Evolutionary conservation across 495 filamentous ascomycete genomes (phyloP).

Genomic region (Annulohypoxylon bovei): DNA sequence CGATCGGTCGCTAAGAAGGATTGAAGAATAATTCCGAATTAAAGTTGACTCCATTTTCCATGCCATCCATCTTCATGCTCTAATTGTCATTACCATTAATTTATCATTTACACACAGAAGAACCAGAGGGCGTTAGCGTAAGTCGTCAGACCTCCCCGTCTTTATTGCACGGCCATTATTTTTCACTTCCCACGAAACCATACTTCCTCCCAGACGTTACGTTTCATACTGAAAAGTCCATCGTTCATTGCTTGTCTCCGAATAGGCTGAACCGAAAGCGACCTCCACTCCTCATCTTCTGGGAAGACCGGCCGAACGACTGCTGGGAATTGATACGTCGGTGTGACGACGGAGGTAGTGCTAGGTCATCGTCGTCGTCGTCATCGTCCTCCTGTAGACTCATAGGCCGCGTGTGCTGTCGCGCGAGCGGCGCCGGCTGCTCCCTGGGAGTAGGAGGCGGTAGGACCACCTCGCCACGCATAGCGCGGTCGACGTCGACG

Average conservation of each 20-base stretch:
- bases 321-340: constrained; percentile 49
- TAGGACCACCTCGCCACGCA: constrained; percentile 34
- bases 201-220: neutral
- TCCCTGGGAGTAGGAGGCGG: constrained; percentile 36
- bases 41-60: constrained; percentile 25
- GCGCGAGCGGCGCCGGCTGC: constrained; percentile 33
- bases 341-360: constrained; percentile 36
- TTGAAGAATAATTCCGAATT: constrained; percentile 15
- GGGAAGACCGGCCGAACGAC: constrained; percentile 44
- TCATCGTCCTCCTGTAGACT: constrained; percentile 44
- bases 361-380: constrained; percentile 38
- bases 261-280: constrained; percentile 47
- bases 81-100: constrained; percentile 35
- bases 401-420: constrained; percentile 42
- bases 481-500: constrained; percentile 43
- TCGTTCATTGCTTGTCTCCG: constrained; percentile 30
- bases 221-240: neutral
- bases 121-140: constrained; percentile 31
- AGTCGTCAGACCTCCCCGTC: constrained; percentile 28
- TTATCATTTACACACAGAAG: constrained; percentile 31
- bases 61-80: constrained; percentile 25
- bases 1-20: neutral
- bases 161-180: neutral
- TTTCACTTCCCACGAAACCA: neutral
- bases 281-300: constrained; percentile 39